phyloP scores from a whole-genome alignment of 495 filamentous ascomycete species.

The Penicillium coffeae region DNA sequence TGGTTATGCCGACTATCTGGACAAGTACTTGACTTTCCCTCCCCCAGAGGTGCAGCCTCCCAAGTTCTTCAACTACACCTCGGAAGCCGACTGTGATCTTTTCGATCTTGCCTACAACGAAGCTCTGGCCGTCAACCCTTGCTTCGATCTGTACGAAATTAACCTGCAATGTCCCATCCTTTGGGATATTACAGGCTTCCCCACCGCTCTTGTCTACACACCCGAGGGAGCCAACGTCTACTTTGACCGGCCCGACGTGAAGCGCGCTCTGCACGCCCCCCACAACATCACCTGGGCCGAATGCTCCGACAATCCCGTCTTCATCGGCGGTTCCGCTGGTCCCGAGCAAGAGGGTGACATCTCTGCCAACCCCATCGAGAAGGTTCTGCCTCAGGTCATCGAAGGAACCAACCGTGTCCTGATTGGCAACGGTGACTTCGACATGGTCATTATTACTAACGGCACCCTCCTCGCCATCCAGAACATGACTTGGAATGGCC shows the following conservation, averaged over 20 bases:
- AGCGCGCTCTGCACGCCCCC: slow-evolving; percentile 56
- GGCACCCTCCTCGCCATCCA: slow-evolving; percentile 62
- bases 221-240: slow-evolving; percentile 46
- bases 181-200: slow-evolving; percentile 49
- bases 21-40: slow-evolving; percentile 56
- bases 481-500: slow-evolving; percentile 66
- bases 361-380: slow-evolving; percentile 40
- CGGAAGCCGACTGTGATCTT: slow-evolving; percentile 46
- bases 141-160: slow-evolving; percentile 59
- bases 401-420: slow-evolving; percentile 58
- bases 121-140: slow-evolving; percentile 51
- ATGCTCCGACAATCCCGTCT: slow-evolving; percentile 41
- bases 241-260: slow-evolving; percentile 56
- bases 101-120: slow-evolving; percentile 47
- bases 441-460: slow-evolving; percentile 59
- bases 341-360: slow-evolving; percentile 37
- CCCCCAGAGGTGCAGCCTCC: slow-evolving; percentile 38
- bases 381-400: slow-evolving; percentile 58
- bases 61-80: slow-evolving; percentile 30
- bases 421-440: slow-evolving; percentile 55
- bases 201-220: slow-evolving; percentile 34
- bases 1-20: slow-evolving; percentile 52
- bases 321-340: slow-evolving; percentile 36
- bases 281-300: slow-evolving; percentile 35
- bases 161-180: slow-evolving; percentile 40